These are phyloP conservation scores for Stachybotrys elegans DNA, from an alignment of 2,329 filamentous ascomycete genomes.

Conservation along the genomic window DNA sequence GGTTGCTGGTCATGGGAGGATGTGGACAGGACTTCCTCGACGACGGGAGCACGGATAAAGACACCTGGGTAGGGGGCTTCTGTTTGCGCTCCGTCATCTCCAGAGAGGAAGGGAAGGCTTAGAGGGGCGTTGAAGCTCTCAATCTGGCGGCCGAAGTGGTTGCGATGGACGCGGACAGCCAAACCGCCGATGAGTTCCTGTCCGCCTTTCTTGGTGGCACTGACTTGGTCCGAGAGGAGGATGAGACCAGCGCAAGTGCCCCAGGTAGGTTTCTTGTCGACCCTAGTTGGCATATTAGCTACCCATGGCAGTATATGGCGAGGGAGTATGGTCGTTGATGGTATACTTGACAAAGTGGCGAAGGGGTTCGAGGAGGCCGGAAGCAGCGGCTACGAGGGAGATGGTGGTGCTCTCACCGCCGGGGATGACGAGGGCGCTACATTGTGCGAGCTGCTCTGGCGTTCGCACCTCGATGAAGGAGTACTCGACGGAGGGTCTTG, in stretches of 20 bases:
- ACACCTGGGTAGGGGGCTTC: conserved; percentile 64
- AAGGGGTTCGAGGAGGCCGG: conserved; percentile 76
- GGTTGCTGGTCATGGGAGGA: conserved; percentile 25
- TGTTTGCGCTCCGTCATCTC: conserved; percentile 17
- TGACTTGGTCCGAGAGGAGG: conserved; percentile 80
- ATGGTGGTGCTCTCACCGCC: conserved; percentile 96
- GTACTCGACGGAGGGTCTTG: conserved; percentile 37
- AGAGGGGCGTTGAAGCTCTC: conserved; percentile 83
- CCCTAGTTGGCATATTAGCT: conserved; percentile 37
- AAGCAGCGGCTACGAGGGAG: conserved; percentile 77
- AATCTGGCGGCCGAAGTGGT: conserved; percentile 90
- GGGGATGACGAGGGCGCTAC: conserved; percentile 82
- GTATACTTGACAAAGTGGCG: conserved; percentile 84
- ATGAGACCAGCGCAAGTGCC: conserved; percentile 95
- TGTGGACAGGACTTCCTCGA: conserved; percentile 66
- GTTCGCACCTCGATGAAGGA: conserved; percentile 77
- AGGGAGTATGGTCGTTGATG: conserved; percentile 9
- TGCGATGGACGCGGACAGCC: conserved; percentile 84
- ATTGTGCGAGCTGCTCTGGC: conserved; percentile 60
- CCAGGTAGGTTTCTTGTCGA: conserved; percentile 79
- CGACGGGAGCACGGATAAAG: conserved; percentile 91
- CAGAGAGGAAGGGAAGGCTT: conserved; percentile 63
- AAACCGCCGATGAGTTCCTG: conserved; percentile 92
- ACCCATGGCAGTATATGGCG: not conserved
- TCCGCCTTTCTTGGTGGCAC: conserved; percentile 81